phyloP scores from a whole-genome alignment of 306 rosid genomes.

The Betula pendula region DNA sequence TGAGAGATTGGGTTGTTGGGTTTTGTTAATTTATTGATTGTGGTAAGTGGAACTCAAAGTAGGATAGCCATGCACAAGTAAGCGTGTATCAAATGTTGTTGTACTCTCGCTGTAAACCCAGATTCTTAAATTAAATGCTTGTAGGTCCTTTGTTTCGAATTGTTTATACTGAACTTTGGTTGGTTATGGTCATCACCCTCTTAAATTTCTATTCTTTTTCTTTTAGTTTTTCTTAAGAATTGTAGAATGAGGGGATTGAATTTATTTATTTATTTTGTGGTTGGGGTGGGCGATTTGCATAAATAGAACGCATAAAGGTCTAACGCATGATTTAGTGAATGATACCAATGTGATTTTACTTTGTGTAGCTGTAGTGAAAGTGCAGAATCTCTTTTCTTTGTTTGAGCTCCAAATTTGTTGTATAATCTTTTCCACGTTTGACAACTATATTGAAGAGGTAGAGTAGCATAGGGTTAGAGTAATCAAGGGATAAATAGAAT shows the following conservation, averaged over 20 bases:
- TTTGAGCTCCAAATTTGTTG: neutral
- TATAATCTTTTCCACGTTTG: neutral
- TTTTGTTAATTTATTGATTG: neutral
- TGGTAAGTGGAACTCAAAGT: neutral
- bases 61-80: neutral
- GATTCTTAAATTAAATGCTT: neutral
- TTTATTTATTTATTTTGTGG: neutral
- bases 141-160: neutral
- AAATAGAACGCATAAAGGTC: too few species aligned
- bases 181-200: neutral
- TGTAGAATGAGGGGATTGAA: neutral
- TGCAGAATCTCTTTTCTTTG: constrained; percentile 1
- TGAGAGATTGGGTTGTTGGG: constrained; percentile 12
- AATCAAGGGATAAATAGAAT: neutral
- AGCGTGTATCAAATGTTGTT: neutral
- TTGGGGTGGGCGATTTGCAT: neutral
- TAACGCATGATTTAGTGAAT: neutral
- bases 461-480: neutral
- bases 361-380: neutral
- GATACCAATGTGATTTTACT: neutral
- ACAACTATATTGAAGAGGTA: neutral
- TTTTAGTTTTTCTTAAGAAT: neutral
- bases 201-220: neutral
- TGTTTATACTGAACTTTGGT: neutral
- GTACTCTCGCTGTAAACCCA: neutral